These are phyloP conservation scores for Chytriomyces sp. DNA, from an alignment of 192 early-diverging fungal genomes.

Conservation along the genomic window DNA sequence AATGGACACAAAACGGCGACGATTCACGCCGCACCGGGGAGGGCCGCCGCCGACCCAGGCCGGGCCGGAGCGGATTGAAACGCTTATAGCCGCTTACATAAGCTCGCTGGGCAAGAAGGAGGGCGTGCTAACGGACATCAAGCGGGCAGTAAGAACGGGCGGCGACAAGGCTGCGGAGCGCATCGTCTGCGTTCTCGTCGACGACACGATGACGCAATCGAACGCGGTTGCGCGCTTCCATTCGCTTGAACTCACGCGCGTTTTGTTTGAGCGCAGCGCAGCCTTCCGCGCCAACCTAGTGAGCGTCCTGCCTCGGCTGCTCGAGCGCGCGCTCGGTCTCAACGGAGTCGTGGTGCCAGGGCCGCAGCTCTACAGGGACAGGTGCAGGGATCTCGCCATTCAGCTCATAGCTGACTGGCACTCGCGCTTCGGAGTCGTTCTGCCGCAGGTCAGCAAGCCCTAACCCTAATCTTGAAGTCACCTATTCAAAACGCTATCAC, in stretches of 20 bases:
- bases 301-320: not conserved
- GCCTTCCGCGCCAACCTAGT: not conserved
- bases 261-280: not conserved
- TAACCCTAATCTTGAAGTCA: not conserved
- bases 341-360: not conserved
- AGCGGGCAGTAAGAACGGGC: not conserved
- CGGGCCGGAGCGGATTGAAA: not conserved
- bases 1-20: too few species aligned
- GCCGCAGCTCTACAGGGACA: not conserved
- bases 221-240: constrained; percentile 3
- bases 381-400: not conserved
- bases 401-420: not conserved
- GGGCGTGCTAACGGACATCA: not conserved
- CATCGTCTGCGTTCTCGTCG: not conserved
- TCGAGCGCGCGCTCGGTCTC: constrained; percentile 3
- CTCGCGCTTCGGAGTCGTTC: not conserved
- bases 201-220: not conserved
- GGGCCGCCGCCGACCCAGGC: too few species aligned
- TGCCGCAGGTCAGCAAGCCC: not conserved
- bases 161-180: not conserved
- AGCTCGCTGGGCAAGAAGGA: not conserved
- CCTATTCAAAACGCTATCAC: not conserved
- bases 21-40: too few species aligned
- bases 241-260: not conserved
- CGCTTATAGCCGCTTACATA: not conserved